phyloP scores from a whole-genome alignment of 768 basidiomycete genomes.

The Roridomyces roridus region DNA sequence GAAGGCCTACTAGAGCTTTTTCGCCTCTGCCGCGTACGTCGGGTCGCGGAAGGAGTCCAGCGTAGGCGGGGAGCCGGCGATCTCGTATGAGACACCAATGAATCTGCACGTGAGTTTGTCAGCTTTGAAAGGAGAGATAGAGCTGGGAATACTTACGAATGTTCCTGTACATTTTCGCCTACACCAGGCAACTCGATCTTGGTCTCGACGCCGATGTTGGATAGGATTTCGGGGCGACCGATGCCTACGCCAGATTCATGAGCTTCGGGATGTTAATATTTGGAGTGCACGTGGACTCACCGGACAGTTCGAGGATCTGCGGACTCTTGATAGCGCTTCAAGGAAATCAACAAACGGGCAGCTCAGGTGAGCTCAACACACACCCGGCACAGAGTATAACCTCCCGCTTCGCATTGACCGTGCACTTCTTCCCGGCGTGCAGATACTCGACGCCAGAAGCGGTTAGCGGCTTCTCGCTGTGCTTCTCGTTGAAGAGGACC shows the following conservation, averaged over 20 bases:
- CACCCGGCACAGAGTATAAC: slow-evolving; percentile 56
- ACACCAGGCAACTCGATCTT: slow-evolving; percentile 45
- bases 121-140: background rate
- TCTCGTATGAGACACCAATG: slow-evolving; percentile 6
- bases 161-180: slow-evolving; percentile 63
- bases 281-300: no score
- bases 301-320: slow-evolving; percentile 59
- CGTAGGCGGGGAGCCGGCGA: slow-evolving; percentile 25
- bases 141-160: slow-evolving; percentile 37
- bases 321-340: slow-evolving; percentile 3
- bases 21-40: slow-evolving; percentile 31
- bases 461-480: slow-evolving; percentile 28
- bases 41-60: slow-evolving; percentile 37
- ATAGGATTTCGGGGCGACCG: slow-evolving; percentile 34
- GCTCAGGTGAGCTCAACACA: background rate
- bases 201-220: slow-evolving; percentile 42
- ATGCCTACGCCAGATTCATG: no score
- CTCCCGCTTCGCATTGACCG: slow-evolving; percentile 51
- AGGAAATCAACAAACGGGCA: background rate
- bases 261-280: no score
- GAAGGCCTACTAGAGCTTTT: slow-evolving; percentile 40
- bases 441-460: slow-evolving; percentile 58
- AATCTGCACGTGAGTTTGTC: background rate
- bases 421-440: slow-evolving; percentile 32
- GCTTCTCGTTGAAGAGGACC: slow-evolving; percentile 30